Conservation (phyloP, 768 basidiomycete species). For the Candolleomyces aberdarensis region DNA sequence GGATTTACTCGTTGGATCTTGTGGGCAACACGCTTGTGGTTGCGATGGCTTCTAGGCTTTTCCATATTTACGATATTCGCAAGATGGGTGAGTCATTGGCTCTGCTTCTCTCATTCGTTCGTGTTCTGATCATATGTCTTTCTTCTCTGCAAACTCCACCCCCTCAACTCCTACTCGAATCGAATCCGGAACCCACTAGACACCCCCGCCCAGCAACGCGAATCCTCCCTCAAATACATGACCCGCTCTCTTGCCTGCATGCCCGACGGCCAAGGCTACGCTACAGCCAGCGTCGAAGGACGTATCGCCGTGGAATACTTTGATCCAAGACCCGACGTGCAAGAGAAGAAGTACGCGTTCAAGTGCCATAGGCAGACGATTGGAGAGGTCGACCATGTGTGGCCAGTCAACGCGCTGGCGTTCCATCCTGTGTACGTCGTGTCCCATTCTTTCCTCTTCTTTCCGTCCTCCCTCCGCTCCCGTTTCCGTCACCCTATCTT, state of each 20-base stretch:
- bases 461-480: background rate
- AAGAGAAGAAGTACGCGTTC: slow-evolving; percentile 92
- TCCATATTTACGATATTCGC: slow-evolving; percentile 86
- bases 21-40: slow-evolving; percentile 81
- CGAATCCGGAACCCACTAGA: background rate
- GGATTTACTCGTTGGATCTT: slow-evolving; percentile 82
- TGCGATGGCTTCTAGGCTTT: slow-evolving; percentile 87
- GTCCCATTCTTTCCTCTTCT: background rate
- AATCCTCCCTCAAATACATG: slow-evolving; percentile 95
- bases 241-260: slow-evolving; percentile 90
- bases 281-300: slow-evolving; percentile 91
- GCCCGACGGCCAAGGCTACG: slow-evolving; percentile 91
- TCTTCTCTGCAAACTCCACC: slow-evolving; percentile 38
- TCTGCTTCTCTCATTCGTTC: background rate
- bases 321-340: slow-evolving; percentile 70
- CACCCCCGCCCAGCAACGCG: slow-evolving; percentile 56
- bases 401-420: slow-evolving; percentile 92
- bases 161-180: too few relatives aligned
- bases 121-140: background rate
- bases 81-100: slow-evolving; percentile 50
- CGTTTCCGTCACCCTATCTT: background rate
- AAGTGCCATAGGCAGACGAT: slow-evolving; percentile 93
- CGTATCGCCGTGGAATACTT: slow-evolving; percentile 98
- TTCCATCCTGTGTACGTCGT: slow-evolving; percentile 80
- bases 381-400: slow-evolving; percentile 91